A percentile compares a stretch with the other conserved stretches of the same genome.
These are phyloP conservation scores for Alternaria burnsii DNA, from an alignment of 2,329 filamentous ascomycete species.

Conservation along the genomic window DNA sequence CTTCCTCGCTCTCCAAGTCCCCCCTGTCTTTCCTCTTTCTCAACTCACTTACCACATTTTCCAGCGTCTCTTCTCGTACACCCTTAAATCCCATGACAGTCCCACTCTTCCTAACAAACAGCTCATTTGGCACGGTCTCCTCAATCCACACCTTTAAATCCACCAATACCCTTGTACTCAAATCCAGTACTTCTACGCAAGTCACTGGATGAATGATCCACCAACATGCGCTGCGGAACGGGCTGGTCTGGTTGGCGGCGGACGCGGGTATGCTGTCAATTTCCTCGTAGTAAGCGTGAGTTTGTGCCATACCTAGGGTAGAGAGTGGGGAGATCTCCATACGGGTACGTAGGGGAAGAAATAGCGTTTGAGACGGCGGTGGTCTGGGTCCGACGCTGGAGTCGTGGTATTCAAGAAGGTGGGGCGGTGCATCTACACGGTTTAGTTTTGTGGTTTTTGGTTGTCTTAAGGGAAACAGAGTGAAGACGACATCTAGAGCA, in stretches of 20 bases:
- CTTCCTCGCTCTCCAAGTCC: background rate
- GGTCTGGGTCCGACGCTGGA: conserved; percentile 3
- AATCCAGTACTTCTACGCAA: conserved; percentile 1
- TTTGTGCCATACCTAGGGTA: conserved; percentile 9
- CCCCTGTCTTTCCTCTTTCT: background rate
- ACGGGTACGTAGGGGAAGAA: background rate
- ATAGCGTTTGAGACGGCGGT: background rate
- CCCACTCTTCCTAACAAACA: conserved; percentile 1
- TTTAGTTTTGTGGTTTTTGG: background rate
- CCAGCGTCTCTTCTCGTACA: background rate
- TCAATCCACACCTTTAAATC: conserved; percentile 19
- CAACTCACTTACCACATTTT: background rate
- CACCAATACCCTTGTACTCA: conserved; percentile 17
- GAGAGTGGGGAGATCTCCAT: background rate
- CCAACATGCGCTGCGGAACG: conserved; percentile 14
- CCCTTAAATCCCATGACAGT: background rate
- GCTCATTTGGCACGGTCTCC: conserved; percentile 3
- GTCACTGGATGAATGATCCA: conserved; percentile 22
- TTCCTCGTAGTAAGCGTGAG: conserved; percentile 28
- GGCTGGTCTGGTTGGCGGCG: conserved; percentile 4
- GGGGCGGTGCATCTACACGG: conserved; percentile 10
- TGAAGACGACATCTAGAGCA: background rate
- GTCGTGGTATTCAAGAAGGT: conserved; percentile 6
- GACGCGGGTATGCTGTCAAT: conserved; percentile 19
- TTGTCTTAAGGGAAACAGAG: background rate